Evolutionary conservation across 139 green algal genomes (phyloP).

Genomic region (Axilococcus clingmanii): DNA sequence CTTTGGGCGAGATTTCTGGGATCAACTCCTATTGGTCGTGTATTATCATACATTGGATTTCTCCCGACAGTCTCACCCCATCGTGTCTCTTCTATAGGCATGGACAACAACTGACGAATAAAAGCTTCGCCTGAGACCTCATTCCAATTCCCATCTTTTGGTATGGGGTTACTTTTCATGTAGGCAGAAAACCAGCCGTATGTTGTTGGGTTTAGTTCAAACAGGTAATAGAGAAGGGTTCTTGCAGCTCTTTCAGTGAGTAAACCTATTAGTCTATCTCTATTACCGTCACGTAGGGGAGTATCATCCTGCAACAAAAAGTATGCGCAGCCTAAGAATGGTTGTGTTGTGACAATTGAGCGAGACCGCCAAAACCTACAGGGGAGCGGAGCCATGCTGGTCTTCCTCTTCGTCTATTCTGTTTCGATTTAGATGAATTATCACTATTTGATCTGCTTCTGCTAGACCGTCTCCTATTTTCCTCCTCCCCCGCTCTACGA

Average conservation of each 20-base stretch:
- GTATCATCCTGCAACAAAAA: conserved; percentile 51
- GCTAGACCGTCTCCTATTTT: too few relatives aligned
- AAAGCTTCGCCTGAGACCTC: conserved; percentile 75
- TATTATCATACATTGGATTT: conserved; percentile 4
- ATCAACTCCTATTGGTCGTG: conserved; percentile 39
- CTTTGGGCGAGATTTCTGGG: conserved; percentile 70
- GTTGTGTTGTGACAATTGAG: background rate
- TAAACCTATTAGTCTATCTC: conserved; percentile 66
- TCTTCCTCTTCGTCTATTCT: conserved; percentile 29
- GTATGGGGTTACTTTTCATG: conserved; percentile 54
- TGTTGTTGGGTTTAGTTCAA: conserved; percentile 31
- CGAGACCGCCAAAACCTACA: background rate
- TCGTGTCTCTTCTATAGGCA: conserved; percentile 45
- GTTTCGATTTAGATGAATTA: too few relatives aligned
- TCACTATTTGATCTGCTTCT: too few relatives aligned
- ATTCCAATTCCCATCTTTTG: conserved; percentile 59
- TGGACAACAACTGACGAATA: conserved; percentile 58
- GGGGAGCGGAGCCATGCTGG: conserved; percentile 25
- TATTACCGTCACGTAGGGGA: conserved; percentile 70
- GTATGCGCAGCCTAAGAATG: background rate
- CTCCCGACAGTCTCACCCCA: conserved; percentile 12
- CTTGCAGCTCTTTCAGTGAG: conserved; percentile 64
- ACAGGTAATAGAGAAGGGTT: conserved; percentile 70
- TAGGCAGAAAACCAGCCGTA: conserved; percentile 31
- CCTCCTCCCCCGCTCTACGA: too few relatives aligned